phyloP scores from a whole-genome alignment of 176 grass and related monocot genomes.

The Coix lacrymajobi region DNA sequence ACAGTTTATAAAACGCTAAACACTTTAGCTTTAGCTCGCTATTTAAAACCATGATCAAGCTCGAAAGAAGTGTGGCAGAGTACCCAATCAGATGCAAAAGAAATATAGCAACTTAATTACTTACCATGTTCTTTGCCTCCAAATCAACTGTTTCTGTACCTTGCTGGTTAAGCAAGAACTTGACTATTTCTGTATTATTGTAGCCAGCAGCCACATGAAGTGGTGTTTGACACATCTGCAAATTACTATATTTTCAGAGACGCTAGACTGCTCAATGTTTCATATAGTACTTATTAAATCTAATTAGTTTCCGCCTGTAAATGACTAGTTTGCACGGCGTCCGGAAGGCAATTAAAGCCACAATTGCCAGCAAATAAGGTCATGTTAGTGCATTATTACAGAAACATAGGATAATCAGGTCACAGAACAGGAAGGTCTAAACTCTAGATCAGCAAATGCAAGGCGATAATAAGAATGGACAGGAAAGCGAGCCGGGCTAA shows the following conservation, averaged over 20 bases:
- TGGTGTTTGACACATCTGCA: constrained; percentile 92
- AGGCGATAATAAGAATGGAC: not conserved
- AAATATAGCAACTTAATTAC: constrained; percentile 40
- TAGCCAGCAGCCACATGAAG: constrained; percentile 84
- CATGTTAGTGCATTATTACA: not conserved
- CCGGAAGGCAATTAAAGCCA: not conserved
- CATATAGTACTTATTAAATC: not conserved
- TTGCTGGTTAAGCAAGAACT: constrained; percentile 71
- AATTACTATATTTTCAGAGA: constrained; percentile 11
- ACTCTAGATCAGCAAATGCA: not conserved
- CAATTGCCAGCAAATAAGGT: not conserved
- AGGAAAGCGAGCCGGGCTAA: not conserved
- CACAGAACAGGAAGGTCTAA: not conserved
- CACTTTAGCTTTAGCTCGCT: too few species aligned
- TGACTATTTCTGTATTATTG: constrained; percentile 64
- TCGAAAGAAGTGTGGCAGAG: not conserved
- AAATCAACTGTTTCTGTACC: constrained; percentile 53
- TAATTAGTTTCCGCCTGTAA: not conserved
- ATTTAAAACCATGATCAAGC: too few species aligned
- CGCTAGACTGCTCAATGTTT: not conserved
- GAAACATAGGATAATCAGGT: constrained; percentile 10
- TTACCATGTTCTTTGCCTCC: constrained; percentile 94
- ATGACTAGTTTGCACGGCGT: not conserved
- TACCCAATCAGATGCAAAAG: constrained; percentile 15
- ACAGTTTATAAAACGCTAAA: too few species aligned